Evolutionary conservation across 768 basidiomycete species (phyloP), one percentile per base, ranked within the genome.

Genomic region (Lanmaoa pseudosensibilis): DNA sequence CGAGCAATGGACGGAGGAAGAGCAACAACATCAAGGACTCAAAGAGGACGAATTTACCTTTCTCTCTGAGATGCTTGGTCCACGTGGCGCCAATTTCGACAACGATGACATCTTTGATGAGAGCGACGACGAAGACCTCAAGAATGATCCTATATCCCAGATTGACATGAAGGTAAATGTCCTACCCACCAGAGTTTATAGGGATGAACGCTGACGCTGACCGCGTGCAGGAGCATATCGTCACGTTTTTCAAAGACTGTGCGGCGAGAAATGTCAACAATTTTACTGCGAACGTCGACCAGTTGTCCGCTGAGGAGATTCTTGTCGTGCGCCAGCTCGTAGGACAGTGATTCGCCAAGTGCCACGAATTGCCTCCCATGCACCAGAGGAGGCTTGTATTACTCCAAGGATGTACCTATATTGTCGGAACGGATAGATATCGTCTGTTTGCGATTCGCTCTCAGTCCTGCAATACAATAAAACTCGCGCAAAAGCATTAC

Each of bases 1-100:
- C 60, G 92, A 92, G 34, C 92, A 92, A n/a, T 98, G 96, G 96
- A 81, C 84, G 11, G 94, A 97, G 64, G 94, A 94, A 66, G 94
- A 91, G 54, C 83, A 80, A 46, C 70, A 81, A 34, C 75, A 83
- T 47, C 80, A 83, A 64, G 74, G 76, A 9, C 73, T 80, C 64
- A 88, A 84, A 64, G 77, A 84, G 48, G 89, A 90, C n/a, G 89
- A 92, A 64, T 84, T 91, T 60, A 84, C 86, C 23, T 92, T 86
- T 77, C 74, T 97, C 37, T 93, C 93, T 6, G 90, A 94, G 46
- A 80, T 92, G 78, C 80, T 94, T 47, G 87, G 88, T 12, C 84
- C 86, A 1, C 85, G 82, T 47, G 89, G 86, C 9, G 78, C 83
- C 65, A 81, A 86, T 25, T 83, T 88, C 63, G 90, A 91, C 64